Evolutionary conservation across 2,329 filamentous ascomycete genomes (phyloP).

Genomic region (Fusarium poae): DNA sequence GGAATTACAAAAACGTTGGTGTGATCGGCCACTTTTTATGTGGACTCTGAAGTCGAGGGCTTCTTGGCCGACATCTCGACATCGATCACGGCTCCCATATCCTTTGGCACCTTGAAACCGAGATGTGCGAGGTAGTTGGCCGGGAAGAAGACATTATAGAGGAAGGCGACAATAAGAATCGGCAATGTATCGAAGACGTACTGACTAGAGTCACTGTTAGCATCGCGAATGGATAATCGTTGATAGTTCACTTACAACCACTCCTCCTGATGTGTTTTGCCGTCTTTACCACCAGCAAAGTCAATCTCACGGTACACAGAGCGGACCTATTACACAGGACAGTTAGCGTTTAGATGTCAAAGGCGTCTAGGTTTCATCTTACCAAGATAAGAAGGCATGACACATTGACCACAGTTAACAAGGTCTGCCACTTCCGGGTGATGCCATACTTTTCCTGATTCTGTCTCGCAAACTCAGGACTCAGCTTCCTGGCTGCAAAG

Average conservation of each 20-base stretch:
- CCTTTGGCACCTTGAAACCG: conserved; percentile 30
- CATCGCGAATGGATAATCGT: accelerated
- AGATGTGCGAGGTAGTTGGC: conserved; percentile 37
- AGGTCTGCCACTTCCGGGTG: conserved; percentile 24
- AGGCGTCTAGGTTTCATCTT: accelerated
- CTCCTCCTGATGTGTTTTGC: conserved; percentile 35
- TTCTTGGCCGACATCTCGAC: background rate
- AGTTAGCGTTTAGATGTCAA: background rate
- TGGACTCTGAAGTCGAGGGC: background rate
- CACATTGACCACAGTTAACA: conserved; percentile 30
- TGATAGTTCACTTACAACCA: conserved; percentile 35
- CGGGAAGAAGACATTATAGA: conserved; percentile 42
- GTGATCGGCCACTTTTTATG: too few relatives aligned
- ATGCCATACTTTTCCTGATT: conserved; percentile 36
- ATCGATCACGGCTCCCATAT: background rate
- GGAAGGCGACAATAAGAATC: conserved; percentile 31
- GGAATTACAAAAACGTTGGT: too few relatives aligned
- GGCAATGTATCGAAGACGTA: conserved; percentile 41
- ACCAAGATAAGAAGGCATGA: conserved; percentile 42
- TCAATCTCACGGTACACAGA: conserved; percentile 43
- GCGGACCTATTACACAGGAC: conserved; percentile 24
- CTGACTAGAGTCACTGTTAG: background rate
- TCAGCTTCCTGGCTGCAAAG: conserved; percentile 53
- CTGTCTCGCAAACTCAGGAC: conserved; percentile 23
- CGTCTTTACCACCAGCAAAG: conserved; percentile 35